These are phyloP conservation scores for Vigna trinervia DNA, from an alignment of 306 rosid species.

Conservation along the genomic window DNA sequence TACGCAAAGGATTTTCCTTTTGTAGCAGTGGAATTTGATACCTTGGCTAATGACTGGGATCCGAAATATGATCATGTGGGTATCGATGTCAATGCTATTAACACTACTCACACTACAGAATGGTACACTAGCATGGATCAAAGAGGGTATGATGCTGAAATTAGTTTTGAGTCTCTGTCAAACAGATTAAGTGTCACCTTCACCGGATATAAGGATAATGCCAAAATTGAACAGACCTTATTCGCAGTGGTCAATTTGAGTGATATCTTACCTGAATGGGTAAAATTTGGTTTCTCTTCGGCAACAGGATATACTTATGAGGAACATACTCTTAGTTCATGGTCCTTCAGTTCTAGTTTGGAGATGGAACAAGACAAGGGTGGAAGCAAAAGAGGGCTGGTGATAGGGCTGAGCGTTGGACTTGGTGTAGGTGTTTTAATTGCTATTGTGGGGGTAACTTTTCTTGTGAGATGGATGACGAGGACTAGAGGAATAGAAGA, in stretches of 20 bases:
- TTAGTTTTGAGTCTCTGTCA: conserved; percentile 47
- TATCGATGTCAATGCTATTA: conserved; percentile 34
- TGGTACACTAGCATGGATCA: conserved; percentile 43
- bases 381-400: not conserved
- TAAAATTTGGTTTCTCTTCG: conserved; percentile 50
- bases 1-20: conserved; percentile 38
- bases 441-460: conserved; percentile 6
- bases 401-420: conserved; percentile 36
- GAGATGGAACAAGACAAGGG: conserved; percentile 25
- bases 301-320: conserved; percentile 40
- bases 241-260: conserved; percentile 17
- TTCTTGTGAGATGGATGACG: conserved; percentile 19
- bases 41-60: conserved; percentile 23
- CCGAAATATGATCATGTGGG: conserved; percentile 51
- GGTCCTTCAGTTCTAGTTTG: conserved; percentile 48
- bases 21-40: conserved; percentile 66
- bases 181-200: conserved; percentile 33
- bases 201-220: conserved; percentile 35
- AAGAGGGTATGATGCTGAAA: conserved; percentile 48
- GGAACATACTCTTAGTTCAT: conserved; percentile 49
- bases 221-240: conserved; percentile 6
- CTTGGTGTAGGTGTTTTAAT: conserved; percentile 34
- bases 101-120: not conserved
- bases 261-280: conserved; percentile 43
- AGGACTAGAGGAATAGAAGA: not conserved